These are phyloP conservation scores for Emericellopsis atlantica DNA, from an alignment of 2,329 filamentous ascomycete genomes.

Conservation along the genomic window DNA sequence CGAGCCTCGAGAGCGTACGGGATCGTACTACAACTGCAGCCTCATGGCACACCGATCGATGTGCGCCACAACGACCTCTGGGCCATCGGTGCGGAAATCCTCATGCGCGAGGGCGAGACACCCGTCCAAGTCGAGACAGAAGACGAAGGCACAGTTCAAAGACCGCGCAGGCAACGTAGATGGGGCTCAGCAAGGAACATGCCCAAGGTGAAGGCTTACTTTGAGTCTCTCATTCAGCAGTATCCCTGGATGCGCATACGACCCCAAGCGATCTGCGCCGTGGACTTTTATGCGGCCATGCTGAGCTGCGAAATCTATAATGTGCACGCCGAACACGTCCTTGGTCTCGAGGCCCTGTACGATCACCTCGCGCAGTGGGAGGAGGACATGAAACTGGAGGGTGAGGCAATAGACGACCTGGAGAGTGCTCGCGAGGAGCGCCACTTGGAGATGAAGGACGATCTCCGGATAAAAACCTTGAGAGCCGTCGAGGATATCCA, in stretches of 20 bases:
- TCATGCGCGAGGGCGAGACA: slow-evolving; percentile 49
- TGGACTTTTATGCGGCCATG: slow-evolving; percentile 73
- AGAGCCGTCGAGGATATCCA: no score
- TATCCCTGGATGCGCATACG: slow-evolving; percentile 55
- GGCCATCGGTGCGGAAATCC: slow-evolving; percentile 74
- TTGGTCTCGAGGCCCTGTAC: slow-evolving; percentile 24
- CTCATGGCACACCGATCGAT: slow-evolving; percentile 39
- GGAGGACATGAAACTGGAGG: slow-evolving; percentile 7
- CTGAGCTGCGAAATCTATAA: slow-evolving; percentile 73
- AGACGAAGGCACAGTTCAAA: not conserved
- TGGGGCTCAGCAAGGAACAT: slow-evolving; percentile 35
- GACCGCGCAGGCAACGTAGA: slow-evolving; percentile 2
- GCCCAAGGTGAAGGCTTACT: slow-evolving; percentile 43
- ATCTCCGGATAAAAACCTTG: no score
- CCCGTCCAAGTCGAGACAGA: slow-evolving; percentile 2
- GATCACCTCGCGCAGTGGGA: slow-evolving; percentile 13
- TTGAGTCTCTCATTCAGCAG: slow-evolving; percentile 66
- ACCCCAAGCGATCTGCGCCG: slow-evolving; percentile 46
- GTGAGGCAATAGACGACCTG: slow-evolving; percentile 4
- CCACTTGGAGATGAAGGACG: no score
- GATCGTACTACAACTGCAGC: slow-evolving; percentile 49
- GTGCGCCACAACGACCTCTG: slow-evolving; percentile 59
- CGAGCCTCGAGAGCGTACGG: slow-evolving; percentile 67
- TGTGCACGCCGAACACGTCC: slow-evolving; percentile 45
- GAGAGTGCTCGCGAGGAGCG: no score